Evolutionary conservation across 2,329 filamentous ascomycete species (phyloP), one percentile per base, ranked within the genome.

Genomic region (Ascochyta viciae-villosae): DNA sequence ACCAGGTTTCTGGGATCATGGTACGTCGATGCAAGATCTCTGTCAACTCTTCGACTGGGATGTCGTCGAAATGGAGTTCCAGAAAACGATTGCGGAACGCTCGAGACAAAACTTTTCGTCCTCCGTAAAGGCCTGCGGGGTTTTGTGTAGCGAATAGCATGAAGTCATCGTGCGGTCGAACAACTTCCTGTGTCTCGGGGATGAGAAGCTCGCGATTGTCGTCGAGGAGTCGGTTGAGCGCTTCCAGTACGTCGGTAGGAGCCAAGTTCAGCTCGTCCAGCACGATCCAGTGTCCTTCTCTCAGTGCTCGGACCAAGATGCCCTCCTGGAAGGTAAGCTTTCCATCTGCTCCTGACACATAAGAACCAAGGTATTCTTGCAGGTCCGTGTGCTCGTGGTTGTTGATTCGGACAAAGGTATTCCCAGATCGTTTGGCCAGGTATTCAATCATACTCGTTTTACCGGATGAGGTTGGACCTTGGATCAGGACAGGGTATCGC

Each of bases 391-490:
- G 95, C 72, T 99, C 96, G 76, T 99, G 95, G 66, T 99, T 99
- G 78, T 99, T 99, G 81, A 99, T 99, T 57, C 95, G 87, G 39
- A 99, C 92, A 71, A 98, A 99, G 70, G 91, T 95, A 74, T 99
- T 96, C 3, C 96, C 95, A 27, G 92, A 98, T 51, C 91, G 89
- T 70, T 96, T 95, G n/a, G 96, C 94, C 34, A 99, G 83, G 73
- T 96, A 97, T 76, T 98, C 94, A 38, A 99, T 96, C 95, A 99
- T 99, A 76, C 94, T 98, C 0, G 95, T 99, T 77, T 99, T 99
- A 62, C 95, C 95, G 12, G 94, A 91, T 5, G 96, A 99, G 0
- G 95, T 99, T 12, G 96, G 95, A 3, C 95, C 95, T 76, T 99
- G 95, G 19, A 99, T 90, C 9, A 99, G 82, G 44, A 99, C 91